These are phyloP conservation scores for Colletotrichum sp. DNA, from an alignment of 2,329 filamentous ascomycete species.

Conservation along the genomic window DNA sequence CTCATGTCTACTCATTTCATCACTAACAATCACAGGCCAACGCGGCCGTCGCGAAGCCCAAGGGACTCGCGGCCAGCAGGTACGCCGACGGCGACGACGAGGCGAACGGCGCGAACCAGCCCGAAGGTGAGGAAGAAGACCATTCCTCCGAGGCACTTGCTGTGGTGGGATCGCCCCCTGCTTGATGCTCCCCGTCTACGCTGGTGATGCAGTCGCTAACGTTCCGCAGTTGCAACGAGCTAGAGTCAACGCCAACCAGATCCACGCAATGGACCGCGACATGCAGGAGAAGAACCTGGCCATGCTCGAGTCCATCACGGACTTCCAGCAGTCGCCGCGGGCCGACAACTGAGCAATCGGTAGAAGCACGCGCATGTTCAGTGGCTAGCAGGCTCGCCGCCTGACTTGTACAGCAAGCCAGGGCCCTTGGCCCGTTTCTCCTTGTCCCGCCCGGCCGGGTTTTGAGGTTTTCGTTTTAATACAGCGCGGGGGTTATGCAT, in stretches of 20 bases:
- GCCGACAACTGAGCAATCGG: slow-evolving; percentile 1
- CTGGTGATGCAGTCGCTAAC: slow-evolving; percentile 25
- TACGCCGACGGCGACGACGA: slow-evolving; percentile 50
- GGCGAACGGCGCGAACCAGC: slow-evolving; percentile 37
- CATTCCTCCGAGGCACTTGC: slow-evolving; percentile 70
- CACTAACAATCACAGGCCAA: slow-evolving; percentile 43
- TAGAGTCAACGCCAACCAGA: slow-evolving; percentile 49
- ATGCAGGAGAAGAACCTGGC: slow-evolving; percentile 60
- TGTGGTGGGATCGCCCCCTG: slow-evolving; percentile 66
- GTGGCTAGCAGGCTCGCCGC: slow-evolving; percentile 12
- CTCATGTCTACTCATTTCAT: neutral
- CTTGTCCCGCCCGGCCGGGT: slow-evolving; percentile 11
- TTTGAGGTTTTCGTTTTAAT: slow-evolving; percentile 17
- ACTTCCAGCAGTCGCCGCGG: slow-evolving; percentile 19
- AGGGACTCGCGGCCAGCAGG: slow-evolving; percentile 60
- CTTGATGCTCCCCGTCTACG: slow-evolving; percentile 41
- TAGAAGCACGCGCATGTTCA: neutral
- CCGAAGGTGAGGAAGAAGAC: slow-evolving; percentile 67
- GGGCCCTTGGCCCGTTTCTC: slow-evolving; percentile 10
- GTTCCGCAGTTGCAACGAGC: slow-evolving; percentile 26
- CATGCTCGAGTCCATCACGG: slow-evolving; percentile 26
- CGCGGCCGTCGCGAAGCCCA: slow-evolving; percentile 45
- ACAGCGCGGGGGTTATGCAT: neutral
- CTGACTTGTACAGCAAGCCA: neutral
- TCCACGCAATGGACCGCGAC: slow-evolving; percentile 60